Base-by-base conservation (phyloP, 2,329 filamentous ascomycete genomes). In the Curvularia verruculosa region DNA sequence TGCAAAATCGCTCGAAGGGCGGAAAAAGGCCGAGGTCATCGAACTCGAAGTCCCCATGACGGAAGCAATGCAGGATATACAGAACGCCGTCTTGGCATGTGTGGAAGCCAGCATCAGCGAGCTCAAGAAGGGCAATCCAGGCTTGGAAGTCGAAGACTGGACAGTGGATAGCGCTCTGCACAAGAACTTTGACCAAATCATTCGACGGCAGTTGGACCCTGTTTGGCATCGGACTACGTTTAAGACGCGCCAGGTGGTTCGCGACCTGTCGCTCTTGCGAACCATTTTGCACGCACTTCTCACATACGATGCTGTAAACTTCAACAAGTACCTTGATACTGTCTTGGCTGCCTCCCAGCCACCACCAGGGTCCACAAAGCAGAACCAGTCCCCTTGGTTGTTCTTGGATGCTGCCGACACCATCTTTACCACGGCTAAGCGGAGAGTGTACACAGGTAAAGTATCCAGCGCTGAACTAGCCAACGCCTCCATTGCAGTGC, bases 171-270 rank as follows among this genome's bases (percentile, higher is more conserved):
- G 91, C 71, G 94, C 94, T 34, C 79, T 98, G 59, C 89, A 97
- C 64, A 91, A 89, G 71, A 96, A 92, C 69, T 99, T 99, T 74
- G 95, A 98, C 74, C 82, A 90, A 58, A 89, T 93, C 53, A 87
- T 99, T 49, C 85, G 94, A 60, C 85, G 93, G 56, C 95, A 99
- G 75, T 81, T 99, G 18, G 93, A 98, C 71, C 93, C 94, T 4
- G 93, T 98, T 56, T 99, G 95, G 95, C 95, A 99, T 79, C 87
- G 95, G 52, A 91, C 96, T 49, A 97, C 90, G 75, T 96, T 91
- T 83, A 92, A 95, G 77, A 98, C 94, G 2, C 91, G 90, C 69
- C 93, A 97, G 77, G 96, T 99, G 65, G 94, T 96, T 54, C 89
- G 88, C 68, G 95, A 98, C 73, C 77, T 99, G 65, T 89, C 89